Conservation (phyloP, 1,139 yeast species). For the Blastobotrys malaysiensis region DNA sequence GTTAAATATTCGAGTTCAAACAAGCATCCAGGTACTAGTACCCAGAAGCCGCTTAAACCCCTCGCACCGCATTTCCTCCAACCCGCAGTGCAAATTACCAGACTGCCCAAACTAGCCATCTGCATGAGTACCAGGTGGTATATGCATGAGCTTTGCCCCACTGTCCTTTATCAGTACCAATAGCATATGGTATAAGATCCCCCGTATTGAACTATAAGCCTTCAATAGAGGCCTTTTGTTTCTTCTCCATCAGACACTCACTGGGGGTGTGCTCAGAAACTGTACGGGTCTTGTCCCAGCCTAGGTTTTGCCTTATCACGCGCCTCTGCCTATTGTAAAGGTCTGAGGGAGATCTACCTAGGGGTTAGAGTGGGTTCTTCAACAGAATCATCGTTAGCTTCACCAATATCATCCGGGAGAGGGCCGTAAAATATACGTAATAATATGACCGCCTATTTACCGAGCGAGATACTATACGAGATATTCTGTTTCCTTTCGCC, state of each 20-base stretch:
- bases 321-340: neutral
- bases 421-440: neutral
- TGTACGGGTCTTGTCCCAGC: no score
- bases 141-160: neutral
- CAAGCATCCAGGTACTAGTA: no score
- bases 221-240: neutral
- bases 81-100: no score
- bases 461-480: slow-evolving; percentile 18
- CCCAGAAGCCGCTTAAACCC: no score
- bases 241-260: neutral
- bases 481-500: slow-evolving; percentile 15
- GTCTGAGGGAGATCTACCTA: neutral
- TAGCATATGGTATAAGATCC: no score
- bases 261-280: no score
- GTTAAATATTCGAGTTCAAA: no score
- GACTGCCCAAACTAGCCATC: neutral
- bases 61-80: no score
- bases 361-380: neutral
- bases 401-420: neutral
- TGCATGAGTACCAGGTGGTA: neutral
- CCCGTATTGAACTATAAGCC: no score
- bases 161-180: neutral
- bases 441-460: slow-evolving; percentile 11
- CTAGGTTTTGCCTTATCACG: neutral
- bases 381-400: neutral